Evolutionary conservation across 202 grass and related monocot genomes (phyloP), one percentile per base, ranked within the genome.

Genomic region (Zoysia matrella): DNA sequence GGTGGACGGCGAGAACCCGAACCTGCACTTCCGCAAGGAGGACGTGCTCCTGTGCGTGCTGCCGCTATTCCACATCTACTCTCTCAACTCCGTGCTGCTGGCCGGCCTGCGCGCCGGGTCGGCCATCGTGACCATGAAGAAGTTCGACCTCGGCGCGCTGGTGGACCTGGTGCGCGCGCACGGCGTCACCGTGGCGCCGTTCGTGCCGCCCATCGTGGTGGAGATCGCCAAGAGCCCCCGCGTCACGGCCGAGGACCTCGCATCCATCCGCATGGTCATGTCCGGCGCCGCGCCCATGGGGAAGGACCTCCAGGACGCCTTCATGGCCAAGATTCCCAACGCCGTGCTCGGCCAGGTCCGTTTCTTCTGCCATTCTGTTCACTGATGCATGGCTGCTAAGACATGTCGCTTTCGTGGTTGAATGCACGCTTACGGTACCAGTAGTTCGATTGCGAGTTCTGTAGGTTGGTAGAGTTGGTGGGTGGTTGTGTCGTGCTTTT

Each of bases 221-320:
- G 22, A 30, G 22, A 30, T 30, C 22, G 22, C 22, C 22, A 30
- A 30, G 22, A 30, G 22, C 22, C 22, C 22, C 22, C 22, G 22
- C 22, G 22, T 30, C 22, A 30, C 22, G 22, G 22, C 22, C 22
- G 81, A 48, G 12, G 90, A 99, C 84, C 83, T 99, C 4, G 88
- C 92, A 4, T 90, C 92, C 68, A 95, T 99, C 79, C 91, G 96
- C 30, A 76, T 91, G 74, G 96, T 99, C 73, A 99, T 99, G 96
- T 95, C 92, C 11, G 96, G 96, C 1, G 92, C 96, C 2, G 96
- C 96, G 0, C 96, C 96, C 18, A 99, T 99, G 96, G 96, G 92
- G 0, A 99, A 90, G 77, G 96, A 99, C 49, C 73, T 95, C 42
- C 91, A 99, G 87, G 96, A 99, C 82, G 77, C 87, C 0, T 95